A percentile compares a stretch with the other conserved stretches of the same genome.
Evolutionary conservation across 192 early-diverging fungal genomes (phyloP).

Genomic region (Funneliformis geosporum): DNA sequence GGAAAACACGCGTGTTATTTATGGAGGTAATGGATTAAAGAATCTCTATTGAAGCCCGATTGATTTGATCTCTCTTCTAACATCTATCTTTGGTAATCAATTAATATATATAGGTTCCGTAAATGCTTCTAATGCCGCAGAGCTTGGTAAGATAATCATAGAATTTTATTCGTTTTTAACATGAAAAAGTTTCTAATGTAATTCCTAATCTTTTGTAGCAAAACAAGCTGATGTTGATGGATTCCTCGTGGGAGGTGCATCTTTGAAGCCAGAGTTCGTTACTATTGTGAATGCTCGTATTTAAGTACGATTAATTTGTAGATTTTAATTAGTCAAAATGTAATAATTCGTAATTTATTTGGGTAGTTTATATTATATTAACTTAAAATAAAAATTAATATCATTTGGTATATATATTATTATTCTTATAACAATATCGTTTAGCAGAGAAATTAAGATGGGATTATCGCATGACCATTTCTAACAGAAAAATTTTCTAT

Average conservation of each 20-base stretch:
- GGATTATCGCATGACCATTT: no score
- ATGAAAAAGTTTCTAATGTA: background rate
- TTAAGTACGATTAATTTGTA: background rate
- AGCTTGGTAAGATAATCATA: constrained; percentile 49
- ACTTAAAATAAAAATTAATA: no score
- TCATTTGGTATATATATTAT: no score
- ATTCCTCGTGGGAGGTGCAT: constrained; percentile 99
- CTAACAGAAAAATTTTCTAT: no score
- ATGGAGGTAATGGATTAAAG: constrained; percentile 62
- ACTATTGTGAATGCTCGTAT: constrained; percentile 47
- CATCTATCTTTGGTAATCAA: background rate
- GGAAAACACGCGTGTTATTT: constrained; percentile 88
- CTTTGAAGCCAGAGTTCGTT: constrained; percentile 88
- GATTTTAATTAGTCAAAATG: background rate
- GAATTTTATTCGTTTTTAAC: background rate
- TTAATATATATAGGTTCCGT: constrained; percentile 67
- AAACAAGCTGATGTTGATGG: constrained; percentile 94
- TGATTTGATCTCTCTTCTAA: background rate
- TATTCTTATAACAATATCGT: no score
- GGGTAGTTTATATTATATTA: no score
- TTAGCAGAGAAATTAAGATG: no score
- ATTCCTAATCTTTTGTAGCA: constrained; percentile 35
- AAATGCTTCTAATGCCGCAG: constrained; percentile 81
- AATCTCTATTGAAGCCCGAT: background rate
- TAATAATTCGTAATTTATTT: background rate